Base-by-base conservation (phyloP, 441 rosid species). In the Metrosideros polymorpha region DNA sequence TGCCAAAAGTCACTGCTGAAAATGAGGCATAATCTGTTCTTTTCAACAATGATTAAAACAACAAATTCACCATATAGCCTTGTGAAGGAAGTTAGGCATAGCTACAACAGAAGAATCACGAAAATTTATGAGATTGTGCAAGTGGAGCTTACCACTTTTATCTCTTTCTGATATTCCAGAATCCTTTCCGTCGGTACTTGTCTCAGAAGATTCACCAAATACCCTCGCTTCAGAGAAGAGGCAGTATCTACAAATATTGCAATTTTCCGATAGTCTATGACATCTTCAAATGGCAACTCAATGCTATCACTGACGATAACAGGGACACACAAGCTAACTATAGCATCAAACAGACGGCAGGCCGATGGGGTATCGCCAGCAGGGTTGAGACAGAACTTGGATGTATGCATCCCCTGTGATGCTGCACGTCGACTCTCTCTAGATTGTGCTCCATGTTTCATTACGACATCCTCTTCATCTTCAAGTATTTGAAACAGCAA, bases 301-400 rank as follows among this genome's bases (percentile, higher is more conserved):
- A 97, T 96, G 66, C 90, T 91, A 86, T 95, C 96, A 89, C 99
- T 97, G 52, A 96, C 89, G 61, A 97, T 94, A 84, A 97, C 96
- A 1, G 99, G 99, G 77, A 97, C 91, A 86, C 99, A 97, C 93
- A 96, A 90, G 90, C 99, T 97, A 87, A 97, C 98, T 30, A 97
- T 97, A 83, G 99, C 88, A 93, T 97, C 99, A 89, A 97, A 97
- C 30, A 97, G 96, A 71, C 99, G 92, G 91, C 99, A 95, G 43
- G 99, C 98, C 9, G 99, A 97, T 51, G 99, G 99, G 45, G 99
- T 96, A 87, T 97, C 99, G 55, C 99, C 99, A 39, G 99, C 99
- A 90, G 99, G 99, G 90, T 93, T 94, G 84, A 97, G 89, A 89
- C 99, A 97, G 90, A 97, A 97, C 89, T 94, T 95, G 12, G 99